Evolutionary conservation across 495 filamentous ascomycete species (phyloP), one percentile per base, ranked within the genome.

Genomic region (Penicillium riverlandense): DNA sequence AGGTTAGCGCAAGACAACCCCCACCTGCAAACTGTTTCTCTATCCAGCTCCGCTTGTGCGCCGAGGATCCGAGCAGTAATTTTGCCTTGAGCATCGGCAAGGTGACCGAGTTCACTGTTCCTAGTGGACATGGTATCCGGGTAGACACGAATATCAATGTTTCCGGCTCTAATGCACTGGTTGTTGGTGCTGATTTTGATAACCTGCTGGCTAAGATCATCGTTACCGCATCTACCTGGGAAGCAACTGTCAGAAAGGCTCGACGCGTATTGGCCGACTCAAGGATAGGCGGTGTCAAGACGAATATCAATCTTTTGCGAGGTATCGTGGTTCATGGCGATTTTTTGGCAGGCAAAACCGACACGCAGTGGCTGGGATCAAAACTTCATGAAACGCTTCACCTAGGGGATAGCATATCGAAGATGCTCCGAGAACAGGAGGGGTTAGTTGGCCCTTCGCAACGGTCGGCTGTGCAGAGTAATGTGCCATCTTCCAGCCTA

Each of bases 121-220:
- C 79, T 0, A 63, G 60, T 15, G 79, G 78, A 7, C 65, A 78
- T 47, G 78, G 78, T 3, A 63, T 81, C 12, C 65, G 79, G 22
- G 61, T 81, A 2, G 79, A 82, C 44, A 80, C 71, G 5, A 65
- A 79, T 44, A 58, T 80, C 15, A 47, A 67, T 15, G 47, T 58
- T 37, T 57, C 58, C 14, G 63, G 63, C 9, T 28, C 15, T 2
- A 22, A 22, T 22, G 31, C 0, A 47, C 37, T 10, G 39, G 47
- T 75, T 6, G 64, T 83, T 6, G 71, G 73, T 8, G 57, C 76
- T 0, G 69, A 81, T 28, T 83, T 79, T 44, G 79, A 83, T 51
- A 78, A 73, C 35, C 59, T 83, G 0, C 49, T 83, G 0, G 78
- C 77, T 8, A 83, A 83, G 47, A 62, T 82, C 13, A 77, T 83